Base-by-base conservation (phyloP, 805 yeast species). In the Yamadazyma olivae region DNA sequence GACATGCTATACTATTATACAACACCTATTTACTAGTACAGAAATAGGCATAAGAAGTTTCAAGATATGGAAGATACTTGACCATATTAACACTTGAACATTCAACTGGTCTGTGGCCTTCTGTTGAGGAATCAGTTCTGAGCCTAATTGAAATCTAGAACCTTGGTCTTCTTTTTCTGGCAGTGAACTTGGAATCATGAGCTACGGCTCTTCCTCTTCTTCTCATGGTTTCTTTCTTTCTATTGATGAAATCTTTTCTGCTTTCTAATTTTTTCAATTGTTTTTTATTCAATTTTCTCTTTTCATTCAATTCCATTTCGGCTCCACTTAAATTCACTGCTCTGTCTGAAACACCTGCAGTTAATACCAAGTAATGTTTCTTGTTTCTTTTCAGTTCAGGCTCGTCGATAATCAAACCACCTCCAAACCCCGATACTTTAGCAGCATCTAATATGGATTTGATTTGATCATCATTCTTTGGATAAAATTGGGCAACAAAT, bases 401-500 rank as follows among this genome's bases (percentile, higher is more conserved):
- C 43, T 90, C 91, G 59, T 93, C 99, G 25, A 91, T 75, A 17
- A 93, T 89, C 47, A 91, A 70, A 44, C 99, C 99, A 54, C 99
- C 97, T 39, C 88, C 91, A 59, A 93, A 93, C 1, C 99, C 99
- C 0, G 97, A 83, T 5, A 84, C 81, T 59, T 89, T 91, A 7
- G 99, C 98, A 17, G 95, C 85, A 26, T 73, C 72, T 36, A 86
- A 66, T 20, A 93, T 87, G 32, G 77, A 73, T 41, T 86, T 83
- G 7, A 81, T 79, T 59, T 93, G 98, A 21, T 71, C 75, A 46
- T 93, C 96, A 60, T 89, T 85, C 57, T 80, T 79, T 8, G 99
- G 99, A 61, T 93, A 93, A 57, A 91, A 93, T 61, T 93, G 99
- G 15, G 96, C 96, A 18, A 87, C 96, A 47, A 91, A 95, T 61